Evolutionary conservation across 202 grass and related monocot species (phyloP).

Genomic region (Schoenoplectus triqueter): DNA sequence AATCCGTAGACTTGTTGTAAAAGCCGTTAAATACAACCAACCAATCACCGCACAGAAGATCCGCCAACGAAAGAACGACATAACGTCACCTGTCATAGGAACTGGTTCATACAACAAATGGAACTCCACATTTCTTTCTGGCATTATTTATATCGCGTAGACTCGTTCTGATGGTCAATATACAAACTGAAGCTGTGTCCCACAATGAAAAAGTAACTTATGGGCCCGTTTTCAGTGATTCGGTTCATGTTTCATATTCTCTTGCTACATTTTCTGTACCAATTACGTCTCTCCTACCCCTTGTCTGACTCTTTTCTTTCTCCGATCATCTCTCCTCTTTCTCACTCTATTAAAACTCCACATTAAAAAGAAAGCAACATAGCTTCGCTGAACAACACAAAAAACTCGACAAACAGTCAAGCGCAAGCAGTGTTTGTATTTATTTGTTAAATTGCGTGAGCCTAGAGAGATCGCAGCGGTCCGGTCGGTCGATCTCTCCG

Average conservation of each 20-base stretch:
- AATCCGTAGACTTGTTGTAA: not conserved
- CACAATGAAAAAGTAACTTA: not conserved
- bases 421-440: not conserved
- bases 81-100: conserved; percentile 8
- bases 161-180: not conserved
- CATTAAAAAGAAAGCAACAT: conserved; percentile 23
- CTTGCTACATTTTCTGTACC: not conserved
- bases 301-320: conserved; percentile 18
- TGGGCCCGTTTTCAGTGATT: conserved; percentile 7
- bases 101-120: not conserved
- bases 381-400: not conserved
- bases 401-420: conserved; percentile 29
- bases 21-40: not conserved
- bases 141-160: not conserved
- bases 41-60: not conserved
- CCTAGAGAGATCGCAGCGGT: not conserved
- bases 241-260: not conserved
- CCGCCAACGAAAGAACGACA: not conserved
- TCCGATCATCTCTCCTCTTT: conserved; percentile 29
- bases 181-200: no score
- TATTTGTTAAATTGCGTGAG: not conserved
- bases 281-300: conserved; percentile 28
- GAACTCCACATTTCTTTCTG: not conserved
- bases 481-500: not conserved
- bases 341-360: conserved; percentile 2